Base-by-base conservation (phyloP, 345 rosid genomes). In the Brassica nigra region DNA sequence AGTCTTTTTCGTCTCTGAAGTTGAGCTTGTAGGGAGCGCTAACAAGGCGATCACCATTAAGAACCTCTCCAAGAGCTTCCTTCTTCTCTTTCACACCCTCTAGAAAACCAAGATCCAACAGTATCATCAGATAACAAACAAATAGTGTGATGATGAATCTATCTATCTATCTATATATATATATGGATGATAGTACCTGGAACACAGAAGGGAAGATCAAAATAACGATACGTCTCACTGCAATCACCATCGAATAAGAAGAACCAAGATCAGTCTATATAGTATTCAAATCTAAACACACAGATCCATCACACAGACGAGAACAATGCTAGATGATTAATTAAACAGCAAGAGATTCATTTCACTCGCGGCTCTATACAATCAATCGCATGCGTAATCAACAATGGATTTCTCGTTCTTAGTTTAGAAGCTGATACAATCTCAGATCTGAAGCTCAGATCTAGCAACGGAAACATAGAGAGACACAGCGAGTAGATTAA, bases 61-160 rank as follows among this genome's bases (percentile, higher is more conserved):
- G 62, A 34, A 91, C 91, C 82, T 93, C 98, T 3, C 98, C 98
- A 70, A 93, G 90, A 66, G 98, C 98, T 89, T 93, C 95, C 82
- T 83, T 87, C 84, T 93, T 93, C 83, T 93, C 98, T 75, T 90
- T 91, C 75, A 76, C 72, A 47, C 80, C 85, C 81, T 84, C 97
- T 92, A 77, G 28, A 82, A 76, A 75, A 30, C 27, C 31, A 42
- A 42, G 61, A 78, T 11, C 42, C 69, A 79, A 37, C 2, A 23
- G 3, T 23, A 67, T 31, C 2, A 69, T 70, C 28, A 61, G 68
- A 16, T 4, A 6, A 42, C 0, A 14, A 16, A 27, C 20, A 44
- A 52, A 14, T 15, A 6, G 15, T 33, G 39, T 52, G 42, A 16
- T 52, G 42, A 16, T 54, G 23, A 49, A 39, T 34, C 27, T 6